Conservation (phyloP, 192 early-diverging fungal genomes). For the Rhizoclosmatium globosum region DNA sequence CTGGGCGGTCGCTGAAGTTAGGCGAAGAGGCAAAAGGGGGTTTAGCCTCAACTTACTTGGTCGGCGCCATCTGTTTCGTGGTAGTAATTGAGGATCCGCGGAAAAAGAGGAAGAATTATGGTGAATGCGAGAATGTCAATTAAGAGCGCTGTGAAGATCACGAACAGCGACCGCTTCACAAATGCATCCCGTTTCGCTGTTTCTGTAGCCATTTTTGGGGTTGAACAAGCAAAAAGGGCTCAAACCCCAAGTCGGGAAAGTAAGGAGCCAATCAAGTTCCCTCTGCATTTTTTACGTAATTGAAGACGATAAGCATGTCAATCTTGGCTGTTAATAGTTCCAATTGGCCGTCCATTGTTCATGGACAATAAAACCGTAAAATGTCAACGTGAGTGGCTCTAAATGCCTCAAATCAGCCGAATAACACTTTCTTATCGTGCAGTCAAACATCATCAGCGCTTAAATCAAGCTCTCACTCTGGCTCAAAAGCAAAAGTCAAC, state of each 20-base stretch:
- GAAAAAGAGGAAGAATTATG: constrained; percentile 94
- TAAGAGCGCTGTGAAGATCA: constrained; percentile 86
- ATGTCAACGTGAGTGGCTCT: too few species aligned
- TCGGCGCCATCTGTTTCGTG: constrained; percentile 65
- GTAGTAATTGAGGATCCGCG: constrained; percentile 90
- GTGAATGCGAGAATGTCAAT: constrained; percentile 98
- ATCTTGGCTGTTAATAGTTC: too few species aligned
- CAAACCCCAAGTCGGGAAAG: too few species aligned
- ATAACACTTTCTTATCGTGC: too few species aligned
- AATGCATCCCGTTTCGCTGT: constrained; percentile 21
- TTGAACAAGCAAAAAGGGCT: too few species aligned
- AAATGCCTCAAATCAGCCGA: too few species aligned
- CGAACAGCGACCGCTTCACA: constrained; percentile 47
- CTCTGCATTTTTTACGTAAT: too few species aligned
- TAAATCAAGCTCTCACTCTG: neutral
- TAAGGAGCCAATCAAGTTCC: too few species aligned
- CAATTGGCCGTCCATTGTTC: too few species aligned
- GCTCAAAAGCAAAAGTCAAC: neutral
- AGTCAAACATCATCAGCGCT: too few species aligned
- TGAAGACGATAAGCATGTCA: too few species aligned
- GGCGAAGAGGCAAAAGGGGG: constrained; percentile 4
- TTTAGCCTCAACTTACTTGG: constrained; percentile 49
- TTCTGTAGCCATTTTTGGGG: neutral
- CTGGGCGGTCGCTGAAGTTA: constrained; percentile 23
- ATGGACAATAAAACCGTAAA: too few species aligned